These are phyloP conservation scores for Akebia trifoliata DNA, from an alignment of 164 flowering plant species.

Conservation along the genomic window DNA sequence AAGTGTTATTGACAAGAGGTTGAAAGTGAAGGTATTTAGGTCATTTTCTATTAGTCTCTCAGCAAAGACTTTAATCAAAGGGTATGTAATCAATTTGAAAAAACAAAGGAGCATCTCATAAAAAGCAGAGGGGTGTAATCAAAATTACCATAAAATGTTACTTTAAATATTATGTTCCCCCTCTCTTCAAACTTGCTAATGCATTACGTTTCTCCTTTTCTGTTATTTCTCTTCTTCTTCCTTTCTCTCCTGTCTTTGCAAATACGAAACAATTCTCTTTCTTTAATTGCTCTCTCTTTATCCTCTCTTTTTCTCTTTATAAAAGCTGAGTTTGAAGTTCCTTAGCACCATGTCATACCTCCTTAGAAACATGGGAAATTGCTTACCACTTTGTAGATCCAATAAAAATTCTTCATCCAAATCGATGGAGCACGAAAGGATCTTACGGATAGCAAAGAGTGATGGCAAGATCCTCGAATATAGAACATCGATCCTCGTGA, in stretches of 20 bases:
- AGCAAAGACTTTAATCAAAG: too few relatives aligned
- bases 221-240: not conserved
- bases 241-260: not conserved
- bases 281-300: not conserved
- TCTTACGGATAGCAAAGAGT: constrained; percentile 21
- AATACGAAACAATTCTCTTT: not conserved
- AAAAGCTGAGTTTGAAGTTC: not conserved
- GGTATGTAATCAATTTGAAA: too few relatives aligned
- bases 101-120: too few relatives aligned
- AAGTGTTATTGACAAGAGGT: too few relatives aligned
- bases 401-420: not conserved
- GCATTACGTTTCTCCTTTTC: too few relatives aligned
- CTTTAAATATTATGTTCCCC: too few relatives aligned
- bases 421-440: not conserved
- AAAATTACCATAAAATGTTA: too few relatives aligned
- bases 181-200: too few relatives aligned
- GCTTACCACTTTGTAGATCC: constrained; percentile 11
- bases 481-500: constrained; percentile 21
- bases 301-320: not conserved
- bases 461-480: constrained; percentile 30
- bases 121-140: too few relatives aligned
- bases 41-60: too few relatives aligned
- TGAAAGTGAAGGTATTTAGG: too few relatives aligned
- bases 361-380: constrained; percentile 23
- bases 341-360: not conserved